A percentile compares a stretch with the other conserved stretches of the same genome.
phyloP scores from a whole-genome alignment of 768 basidiomycete species.

The Naganishia onofrii region DNA sequence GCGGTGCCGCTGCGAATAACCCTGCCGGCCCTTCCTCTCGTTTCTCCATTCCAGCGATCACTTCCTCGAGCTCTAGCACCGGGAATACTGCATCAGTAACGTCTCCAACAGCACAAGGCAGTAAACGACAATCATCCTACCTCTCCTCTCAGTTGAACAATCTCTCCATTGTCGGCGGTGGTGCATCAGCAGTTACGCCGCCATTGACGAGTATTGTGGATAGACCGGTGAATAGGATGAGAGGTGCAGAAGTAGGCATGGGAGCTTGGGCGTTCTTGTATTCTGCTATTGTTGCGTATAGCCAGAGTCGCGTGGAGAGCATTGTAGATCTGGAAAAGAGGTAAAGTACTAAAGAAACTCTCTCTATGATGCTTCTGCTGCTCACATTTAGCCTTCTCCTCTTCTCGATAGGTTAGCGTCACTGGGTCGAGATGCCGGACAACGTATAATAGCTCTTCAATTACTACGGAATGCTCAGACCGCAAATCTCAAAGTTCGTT shows the following conservation, averaged over 20 bases:
- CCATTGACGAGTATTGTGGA: constrained; percentile 92
- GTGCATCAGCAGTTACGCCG: constrained; percentile 68
- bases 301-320: constrained; percentile 88
- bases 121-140: constrained; percentile 35
- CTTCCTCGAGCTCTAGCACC: background rate
- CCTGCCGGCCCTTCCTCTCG: constrained; percentile 4
- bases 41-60: constrained; percentile 13
- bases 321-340: constrained; percentile 92
- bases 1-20: background rate
- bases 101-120: background rate
- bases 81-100: background rate
- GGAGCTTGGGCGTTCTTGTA: constrained; percentile 20
- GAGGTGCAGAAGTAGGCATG: constrained; percentile 57
- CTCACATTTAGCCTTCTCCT: background rate
- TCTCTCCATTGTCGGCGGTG: constrained; percentile 22
- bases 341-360: constrained; percentile 55
- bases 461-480: constrained; percentile 48
- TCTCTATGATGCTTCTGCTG: background rate
- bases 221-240: constrained; percentile 56
- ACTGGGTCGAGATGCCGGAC: constrained; percentile 87
- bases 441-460: constrained; percentile 62
- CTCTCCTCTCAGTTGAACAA: constrained; percentile 34
- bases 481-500: constrained; percentile 44
- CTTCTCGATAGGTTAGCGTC: constrained; percentile 68
- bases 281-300: constrained; percentile 83